Percentiles rank a stretch among this genome's conserved stretches.
Conservation (phyloP, 2,329 filamentous ascomycete genomes). For the Fusarium heterosporum region DNA sequence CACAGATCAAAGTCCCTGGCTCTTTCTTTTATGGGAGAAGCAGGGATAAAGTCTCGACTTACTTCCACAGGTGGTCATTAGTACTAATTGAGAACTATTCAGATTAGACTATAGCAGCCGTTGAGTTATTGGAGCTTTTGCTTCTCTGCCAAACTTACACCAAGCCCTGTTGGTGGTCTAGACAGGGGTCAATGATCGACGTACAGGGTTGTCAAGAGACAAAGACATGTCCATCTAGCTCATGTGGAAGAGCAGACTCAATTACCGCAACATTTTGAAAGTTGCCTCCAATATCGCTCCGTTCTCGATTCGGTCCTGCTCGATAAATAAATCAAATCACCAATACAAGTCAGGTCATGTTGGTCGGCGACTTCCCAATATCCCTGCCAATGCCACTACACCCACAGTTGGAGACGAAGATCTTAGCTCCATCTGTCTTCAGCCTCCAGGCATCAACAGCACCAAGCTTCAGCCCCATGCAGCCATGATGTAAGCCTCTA, state of each 20-base stretch:
- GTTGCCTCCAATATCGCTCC: neutral
- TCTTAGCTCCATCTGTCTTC: slow-evolving; percentile 10
- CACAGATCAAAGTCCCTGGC: neutral
- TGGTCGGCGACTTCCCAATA: slow-evolving; percentile 9
- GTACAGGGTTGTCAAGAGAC: slow-evolving; percentile 8
- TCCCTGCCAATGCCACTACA: neutral
- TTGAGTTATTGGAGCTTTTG: neutral
- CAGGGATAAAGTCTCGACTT: neutral
- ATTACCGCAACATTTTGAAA: no score
- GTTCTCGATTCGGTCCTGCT: neutral
- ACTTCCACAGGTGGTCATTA: neutral
- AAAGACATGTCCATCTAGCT: neutral
- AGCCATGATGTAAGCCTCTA: neutral
- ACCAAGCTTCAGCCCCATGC: slow-evolving; percentile 32
- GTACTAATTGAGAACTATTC: no score
- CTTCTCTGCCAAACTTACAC: neutral
- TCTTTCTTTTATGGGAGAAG: neutral
- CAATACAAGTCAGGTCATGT: neutral
- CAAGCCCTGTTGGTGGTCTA: neutral
- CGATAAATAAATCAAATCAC: neutral
- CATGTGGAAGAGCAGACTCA: neutral
- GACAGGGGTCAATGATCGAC: slow-evolving; percentile 1
- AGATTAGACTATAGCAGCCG: no score
- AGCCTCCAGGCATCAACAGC: slow-evolving; percentile 33
- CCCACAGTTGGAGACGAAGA: slow-evolving; percentile 10